Evolutionary conservation across 2,329 filamentous ascomycete genomes (phyloP).

Genomic region (Bertia moriformis): DNA sequence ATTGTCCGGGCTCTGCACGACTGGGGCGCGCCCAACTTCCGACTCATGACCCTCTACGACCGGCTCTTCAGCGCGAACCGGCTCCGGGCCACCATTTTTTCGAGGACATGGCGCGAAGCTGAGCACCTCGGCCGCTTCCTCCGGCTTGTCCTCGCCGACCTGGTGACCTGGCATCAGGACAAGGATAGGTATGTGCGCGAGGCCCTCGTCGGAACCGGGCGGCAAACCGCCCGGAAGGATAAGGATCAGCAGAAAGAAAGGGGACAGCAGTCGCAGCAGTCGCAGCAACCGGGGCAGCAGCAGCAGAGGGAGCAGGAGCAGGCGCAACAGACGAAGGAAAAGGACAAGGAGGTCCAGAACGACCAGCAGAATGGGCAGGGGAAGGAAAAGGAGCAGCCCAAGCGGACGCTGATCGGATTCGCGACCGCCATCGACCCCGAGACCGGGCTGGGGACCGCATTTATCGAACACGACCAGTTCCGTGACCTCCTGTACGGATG

Average conservation of each 20-base stretch:
- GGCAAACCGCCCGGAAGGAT: too few relatives aligned
- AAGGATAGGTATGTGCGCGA: conserved; percentile 67
- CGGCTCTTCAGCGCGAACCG: conserved; percentile 73
- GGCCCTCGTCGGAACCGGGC: conserved; percentile 51
- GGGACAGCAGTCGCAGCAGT: too few relatives aligned
- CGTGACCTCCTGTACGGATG: conserved; percentile 74
- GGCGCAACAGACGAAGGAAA: too few relatives aligned
- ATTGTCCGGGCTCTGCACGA: conserved; percentile 80
- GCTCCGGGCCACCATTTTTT: conserved; percentile 70
- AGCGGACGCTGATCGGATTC: conserved; percentile 61
- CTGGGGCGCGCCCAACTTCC: conserved; percentile 72
- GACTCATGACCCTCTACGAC: conserved; percentile 69
- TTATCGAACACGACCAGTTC: conserved; percentile 76
- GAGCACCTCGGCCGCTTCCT: conserved; percentile 89
- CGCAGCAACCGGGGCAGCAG: too few relatives aligned
- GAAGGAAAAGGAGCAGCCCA: conserved; percentile 25
- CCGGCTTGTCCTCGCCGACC: conserved; percentile 64
- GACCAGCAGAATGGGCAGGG: conserved; percentile 10
- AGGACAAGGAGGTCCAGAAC: background rate
- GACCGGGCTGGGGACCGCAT: conserved; percentile 56
- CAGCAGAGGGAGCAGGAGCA: too few relatives aligned
- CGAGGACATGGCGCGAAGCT: conserved; percentile 77
- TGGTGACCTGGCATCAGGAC: conserved; percentile 72
- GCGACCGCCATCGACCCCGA: conserved; percentile 55
- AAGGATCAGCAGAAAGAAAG: too few relatives aligned